A percentile compares a stretch with the other conserved stretches of the same genome.
phyloP scores from a whole-genome alignment of 129 eudicot species.

The Sambucus nigra region DNA sequence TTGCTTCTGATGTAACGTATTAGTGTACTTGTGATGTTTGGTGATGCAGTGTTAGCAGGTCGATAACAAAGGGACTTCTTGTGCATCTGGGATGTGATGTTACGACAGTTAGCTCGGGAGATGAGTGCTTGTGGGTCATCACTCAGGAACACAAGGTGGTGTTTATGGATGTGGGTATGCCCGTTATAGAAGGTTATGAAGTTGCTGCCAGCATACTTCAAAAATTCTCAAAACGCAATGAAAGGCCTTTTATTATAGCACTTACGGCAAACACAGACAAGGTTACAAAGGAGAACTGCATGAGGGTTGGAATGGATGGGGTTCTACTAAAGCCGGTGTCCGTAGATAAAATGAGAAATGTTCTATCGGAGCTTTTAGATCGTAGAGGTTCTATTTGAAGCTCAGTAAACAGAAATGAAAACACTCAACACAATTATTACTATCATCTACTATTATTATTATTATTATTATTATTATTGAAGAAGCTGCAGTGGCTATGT shows the following conservation, averaged over 20 bases:
- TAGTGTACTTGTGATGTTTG: background rate
- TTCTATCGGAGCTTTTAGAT: slow-evolving; percentile 58
- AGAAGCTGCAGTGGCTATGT: background rate
- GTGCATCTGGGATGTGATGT: slow-evolving; percentile 83
- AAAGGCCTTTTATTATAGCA: slow-evolving; percentile 59
- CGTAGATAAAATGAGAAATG: slow-evolving; percentile 76
- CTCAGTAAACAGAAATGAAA: slow-evolving; percentile 12
- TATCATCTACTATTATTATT: background rate
- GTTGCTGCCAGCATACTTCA: slow-evolving; percentile 53
- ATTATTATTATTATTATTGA: too few species aligned
- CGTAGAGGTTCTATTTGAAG: slow-evolving; percentile 29
- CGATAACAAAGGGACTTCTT: slow-evolving; percentile 69
- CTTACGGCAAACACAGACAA: slow-evolving; percentile 56
- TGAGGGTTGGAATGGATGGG: slow-evolving; percentile 79
- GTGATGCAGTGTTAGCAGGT: slow-evolving; percentile 62
- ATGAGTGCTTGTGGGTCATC: slow-evolving; percentile 58
- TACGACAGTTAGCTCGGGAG: slow-evolving; percentile 50
- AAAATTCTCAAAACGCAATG: slow-evolving; percentile 42
- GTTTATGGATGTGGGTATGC: slow-evolving; percentile 43
- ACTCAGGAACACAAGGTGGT: slow-evolving; percentile 67
- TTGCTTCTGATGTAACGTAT: background rate
- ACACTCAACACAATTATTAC: background rate
- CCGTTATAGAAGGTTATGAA: slow-evolving; percentile 49
- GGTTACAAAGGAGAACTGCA: slow-evolving; percentile 42
- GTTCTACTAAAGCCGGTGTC: slow-evolving; percentile 67